A percentile compares a stretch with the other conserved stretches of the same genome.
These are phyloP conservation scores for Xylariaceae sp. DNA, from an alignment of 2,329 filamentous ascomycete genomes.

Conservation along the genomic window DNA sequence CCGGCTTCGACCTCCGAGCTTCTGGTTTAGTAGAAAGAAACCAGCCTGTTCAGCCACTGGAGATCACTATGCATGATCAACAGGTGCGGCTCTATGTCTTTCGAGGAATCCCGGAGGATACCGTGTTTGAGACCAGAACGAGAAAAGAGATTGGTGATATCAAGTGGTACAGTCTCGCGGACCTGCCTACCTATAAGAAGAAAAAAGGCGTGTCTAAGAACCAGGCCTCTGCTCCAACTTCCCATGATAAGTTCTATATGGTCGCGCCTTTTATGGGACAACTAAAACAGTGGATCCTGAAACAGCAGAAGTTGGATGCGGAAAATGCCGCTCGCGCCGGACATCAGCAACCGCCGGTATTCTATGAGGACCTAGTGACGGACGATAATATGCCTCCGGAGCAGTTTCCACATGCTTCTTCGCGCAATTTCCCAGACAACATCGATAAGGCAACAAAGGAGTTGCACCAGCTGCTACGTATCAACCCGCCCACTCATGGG, in stretches of 20 bases:
- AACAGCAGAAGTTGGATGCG: constrained; percentile 70
- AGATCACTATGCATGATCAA: constrained; percentile 86
- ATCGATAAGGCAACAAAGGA: constrained; percentile 34
- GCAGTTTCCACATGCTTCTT: constrained; percentile 26
- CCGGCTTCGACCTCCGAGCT: constrained; percentile 73
- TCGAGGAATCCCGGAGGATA: constrained; percentile 79
- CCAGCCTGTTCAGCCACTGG: constrained; percentile 73
- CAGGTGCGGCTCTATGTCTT: constrained; percentile 92
- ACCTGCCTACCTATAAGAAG: constrained; percentile 74
- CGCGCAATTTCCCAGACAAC: constrained; percentile 22
- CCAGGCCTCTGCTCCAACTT: constrained; percentile 52
- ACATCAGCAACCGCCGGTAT: constrained; percentile 40
- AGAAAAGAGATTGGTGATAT: constrained; percentile 98
- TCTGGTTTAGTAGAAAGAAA: constrained; percentile 71
- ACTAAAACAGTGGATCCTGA: constrained; percentile 84
- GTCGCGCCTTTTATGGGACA: constrained; percentile 86
- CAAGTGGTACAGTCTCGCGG: constrained; percentile 85
- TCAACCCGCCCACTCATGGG: constrained; percentile 49
- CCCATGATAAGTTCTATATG: constrained; percentile 92
- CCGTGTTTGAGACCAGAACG: constrained; percentile 81
- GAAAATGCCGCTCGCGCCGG: constrained; percentile 37
- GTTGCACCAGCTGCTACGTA: constrained; percentile 50
- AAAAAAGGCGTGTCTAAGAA: constrained; percentile 50
- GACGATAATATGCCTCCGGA: constrained; percentile 56
- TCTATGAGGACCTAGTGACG: constrained; percentile 52